A percentile compares a stretch with the other conserved stretches of the same genome.
Conservation (phyloP, 148 eudicot genomes). For the Diospyros kaki region DNA sequence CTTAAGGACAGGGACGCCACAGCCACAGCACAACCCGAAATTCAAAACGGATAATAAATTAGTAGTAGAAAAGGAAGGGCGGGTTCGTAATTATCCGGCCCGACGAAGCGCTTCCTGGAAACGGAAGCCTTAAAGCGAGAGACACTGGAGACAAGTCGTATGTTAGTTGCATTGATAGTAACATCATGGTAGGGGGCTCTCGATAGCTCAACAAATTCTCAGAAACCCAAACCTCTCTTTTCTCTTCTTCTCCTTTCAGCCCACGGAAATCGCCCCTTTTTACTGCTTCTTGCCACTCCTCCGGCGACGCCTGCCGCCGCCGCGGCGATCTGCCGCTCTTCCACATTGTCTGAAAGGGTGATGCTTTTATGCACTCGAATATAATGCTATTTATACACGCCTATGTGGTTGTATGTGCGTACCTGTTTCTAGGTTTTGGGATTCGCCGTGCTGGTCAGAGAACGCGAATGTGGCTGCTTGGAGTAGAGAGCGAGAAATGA, state of each 20-base stretch:
- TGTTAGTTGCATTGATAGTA: background rate
- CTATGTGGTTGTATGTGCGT: background rate
- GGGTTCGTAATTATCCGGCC: background rate
- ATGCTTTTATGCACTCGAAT: too few relatives aligned
- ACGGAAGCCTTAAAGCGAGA: slow-evolving; percentile 15
- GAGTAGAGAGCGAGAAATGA: background rate
- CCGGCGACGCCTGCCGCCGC: too few relatives aligned
- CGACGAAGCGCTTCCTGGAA: background rate
- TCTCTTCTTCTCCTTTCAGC: slow-evolving; percentile 7
- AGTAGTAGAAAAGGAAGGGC: background rate
- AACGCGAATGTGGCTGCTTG: background rate
- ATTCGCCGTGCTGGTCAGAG: background rate
- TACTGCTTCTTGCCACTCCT: slow-evolving; percentile 8
- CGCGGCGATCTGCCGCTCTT: too few relatives aligned
- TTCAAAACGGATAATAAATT: background rate
- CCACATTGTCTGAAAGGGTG: background rate
- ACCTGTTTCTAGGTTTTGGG: background rate
- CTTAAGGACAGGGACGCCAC: background rate
- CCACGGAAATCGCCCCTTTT: background rate
- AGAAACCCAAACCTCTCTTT: too few relatives aligned
- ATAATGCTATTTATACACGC: background rate
- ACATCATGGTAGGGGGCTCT: background rate
- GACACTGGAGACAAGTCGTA: background rate
- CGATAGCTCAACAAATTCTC: background rate
- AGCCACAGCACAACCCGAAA: background rate